phyloP scores from a whole-genome alignment of 2,329 filamentous ascomycete species.

The Nakataea oryzae region DNA sequence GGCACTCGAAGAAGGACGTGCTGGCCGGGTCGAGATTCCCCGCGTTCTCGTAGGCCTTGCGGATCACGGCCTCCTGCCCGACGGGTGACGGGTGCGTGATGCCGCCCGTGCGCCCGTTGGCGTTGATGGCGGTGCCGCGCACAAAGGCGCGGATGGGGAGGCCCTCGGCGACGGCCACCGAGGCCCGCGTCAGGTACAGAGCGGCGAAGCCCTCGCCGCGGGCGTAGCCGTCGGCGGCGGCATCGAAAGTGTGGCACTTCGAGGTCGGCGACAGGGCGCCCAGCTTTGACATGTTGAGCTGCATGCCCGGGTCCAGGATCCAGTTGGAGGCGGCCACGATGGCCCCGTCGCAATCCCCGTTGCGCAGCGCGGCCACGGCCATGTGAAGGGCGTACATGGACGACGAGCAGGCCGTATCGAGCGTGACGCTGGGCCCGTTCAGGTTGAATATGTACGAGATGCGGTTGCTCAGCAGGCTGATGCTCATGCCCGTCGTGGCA shows the following conservation, averaged over 20 bases:
- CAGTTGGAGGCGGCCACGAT: neutral
- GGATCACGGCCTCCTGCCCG: constrained; percentile 14
- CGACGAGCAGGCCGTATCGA: constrained; percentile 14
- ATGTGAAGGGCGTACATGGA: constrained; percentile 42
- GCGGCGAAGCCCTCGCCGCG: constrained; percentile 47
- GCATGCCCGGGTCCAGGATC: constrained; percentile 4
- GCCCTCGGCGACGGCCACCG: constrained; percentile 37
- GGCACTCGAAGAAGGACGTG: constrained; percentile 26
- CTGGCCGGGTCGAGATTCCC: constrained; percentile 7
- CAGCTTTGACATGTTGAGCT: constrained; percentile 12
- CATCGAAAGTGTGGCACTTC: constrained; percentile 23
- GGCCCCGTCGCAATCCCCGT: neutral
- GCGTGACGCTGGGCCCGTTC: neutral
- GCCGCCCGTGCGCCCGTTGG: constrained; percentile 10
- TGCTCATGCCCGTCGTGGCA: neutral
- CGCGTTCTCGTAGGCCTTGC: constrained; percentile 8
- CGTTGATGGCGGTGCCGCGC: constrained; percentile 11
- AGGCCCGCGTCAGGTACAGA: constrained; percentile 48
- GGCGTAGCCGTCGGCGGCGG: constrained; percentile 33
- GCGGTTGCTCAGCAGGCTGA: constrained; percentile 16
- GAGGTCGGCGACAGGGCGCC: constrained; percentile 17
- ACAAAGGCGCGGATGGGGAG: constrained; percentile 20
- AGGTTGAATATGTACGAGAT: neutral
- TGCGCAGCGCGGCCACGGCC: constrained; percentile 35
- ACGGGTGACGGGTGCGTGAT: constrained; percentile 13